Evolutionary conservation across 169 alveolate species (phyloP).

Genomic region (Plasmodium knowlesi): DNA sequence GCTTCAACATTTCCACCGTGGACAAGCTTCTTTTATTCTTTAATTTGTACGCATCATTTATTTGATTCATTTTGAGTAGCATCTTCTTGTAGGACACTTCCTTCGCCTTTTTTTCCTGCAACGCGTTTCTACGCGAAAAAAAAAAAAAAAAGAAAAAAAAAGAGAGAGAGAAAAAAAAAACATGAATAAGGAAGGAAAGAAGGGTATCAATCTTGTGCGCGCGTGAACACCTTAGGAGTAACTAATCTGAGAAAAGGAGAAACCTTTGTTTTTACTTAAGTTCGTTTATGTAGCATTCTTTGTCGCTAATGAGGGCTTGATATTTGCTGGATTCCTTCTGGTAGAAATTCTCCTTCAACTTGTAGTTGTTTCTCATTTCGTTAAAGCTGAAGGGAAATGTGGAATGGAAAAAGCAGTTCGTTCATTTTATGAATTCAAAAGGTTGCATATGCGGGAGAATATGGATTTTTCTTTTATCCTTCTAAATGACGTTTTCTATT

Average conservation of each 20-base stretch:
- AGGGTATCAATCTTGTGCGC: neutral
- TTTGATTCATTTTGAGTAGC: slow-evolving; percentile 72
- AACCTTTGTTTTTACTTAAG: slow-evolving; percentile 18
- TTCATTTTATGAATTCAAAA: neutral
- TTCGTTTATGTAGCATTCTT: slow-evolving; percentile 51
- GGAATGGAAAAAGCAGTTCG: neutral
- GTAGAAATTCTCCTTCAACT: slow-evolving; percentile 50
- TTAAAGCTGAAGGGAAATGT: slow-evolving; percentile 25
- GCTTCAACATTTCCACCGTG: slow-evolving; percentile 63
- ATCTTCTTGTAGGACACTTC: slow-evolving; percentile 67
- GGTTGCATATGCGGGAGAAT: neutral
- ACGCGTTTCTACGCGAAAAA: slow-evolving; percentile 14
- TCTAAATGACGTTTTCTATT: neutral
- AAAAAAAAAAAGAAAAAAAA: slow-evolving; percentile 33
- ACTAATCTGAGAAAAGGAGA: neutral
- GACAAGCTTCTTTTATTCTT: slow-evolving; percentile 74
- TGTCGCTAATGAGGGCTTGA: slow-evolving; percentile 28
- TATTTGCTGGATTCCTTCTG: slow-evolving; percentile 42
- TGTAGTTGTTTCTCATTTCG: slow-evolving; percentile 41
- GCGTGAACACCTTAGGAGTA: neutral
- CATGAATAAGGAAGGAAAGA: neutral
- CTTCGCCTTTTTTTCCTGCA: slow-evolving; percentile 58
- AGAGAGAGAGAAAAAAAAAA: neutral
- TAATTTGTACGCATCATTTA: slow-evolving; percentile 67
- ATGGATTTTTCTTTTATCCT: neutral